A percentile compares a stretch with the other conserved stretches of the same genome.
These are phyloP conservation scores for Trichoderma sp. DNA, from an alignment of 2,329 filamentous ascomycete genomes.

Conservation along the genomic window DNA sequence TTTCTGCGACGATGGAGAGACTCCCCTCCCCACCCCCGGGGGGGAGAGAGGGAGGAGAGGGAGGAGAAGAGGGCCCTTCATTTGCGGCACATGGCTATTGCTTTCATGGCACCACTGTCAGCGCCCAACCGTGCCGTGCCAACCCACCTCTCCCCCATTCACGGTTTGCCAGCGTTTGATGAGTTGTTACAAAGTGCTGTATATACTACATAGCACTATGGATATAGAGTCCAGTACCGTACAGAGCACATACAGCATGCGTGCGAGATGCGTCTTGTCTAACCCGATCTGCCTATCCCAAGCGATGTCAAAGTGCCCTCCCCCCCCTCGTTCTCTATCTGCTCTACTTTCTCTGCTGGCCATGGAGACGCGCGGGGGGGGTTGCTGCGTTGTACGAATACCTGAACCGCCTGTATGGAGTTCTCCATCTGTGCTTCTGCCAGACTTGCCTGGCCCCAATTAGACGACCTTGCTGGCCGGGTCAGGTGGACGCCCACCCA, in stretches of 20 bases:
- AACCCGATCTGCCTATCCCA: not conserved
- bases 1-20: not conserved
- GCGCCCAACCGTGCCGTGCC: constrained; percentile 16
- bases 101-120: constrained; percentile 8
- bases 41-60: too few species aligned
- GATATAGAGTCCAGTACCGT: too few species aligned
- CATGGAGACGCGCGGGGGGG: not conserved
- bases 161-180: not conserved
- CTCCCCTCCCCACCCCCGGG: not conserved
- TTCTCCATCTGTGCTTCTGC: not conserved
- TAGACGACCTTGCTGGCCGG: not conserved
- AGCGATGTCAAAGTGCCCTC: not conserved
- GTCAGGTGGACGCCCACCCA: constrained; percentile 1
- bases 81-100: constrained; percentile 15
- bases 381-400: not conserved
- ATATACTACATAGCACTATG: too few species aligned
- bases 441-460: not conserved
- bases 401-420: not conserved
- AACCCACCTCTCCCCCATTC: not conserved
- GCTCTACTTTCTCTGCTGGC: not conserved
- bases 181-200: not conserved
- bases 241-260: not conserved
- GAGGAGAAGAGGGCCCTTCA: not conserved
- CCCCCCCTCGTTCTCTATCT: not conserved
- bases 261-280: constrained; percentile 4